These are phyloP conservation scores for Auxenochlorella protothecoides DNA, from an alignment of 139 green algal genomes.

Conservation along the genomic window DNA sequence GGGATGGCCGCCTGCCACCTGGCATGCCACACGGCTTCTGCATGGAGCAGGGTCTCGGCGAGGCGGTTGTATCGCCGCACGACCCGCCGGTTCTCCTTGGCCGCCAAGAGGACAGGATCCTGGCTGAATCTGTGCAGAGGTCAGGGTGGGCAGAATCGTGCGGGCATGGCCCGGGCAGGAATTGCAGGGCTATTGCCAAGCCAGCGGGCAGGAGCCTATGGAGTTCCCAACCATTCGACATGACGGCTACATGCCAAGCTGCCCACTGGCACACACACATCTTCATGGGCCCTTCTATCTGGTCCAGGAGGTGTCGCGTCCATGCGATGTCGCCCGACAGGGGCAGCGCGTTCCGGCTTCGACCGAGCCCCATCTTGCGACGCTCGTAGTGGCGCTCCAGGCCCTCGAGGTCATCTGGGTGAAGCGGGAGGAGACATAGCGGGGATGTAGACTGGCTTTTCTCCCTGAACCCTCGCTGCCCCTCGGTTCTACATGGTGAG, in stretches of 20 bases:
- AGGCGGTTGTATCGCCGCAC: conserved; percentile 88
- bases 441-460: too few relatives aligned
- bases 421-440: too few relatives aligned
- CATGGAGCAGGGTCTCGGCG: conserved; percentile 7
- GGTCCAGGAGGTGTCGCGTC: conserved; percentile 76
- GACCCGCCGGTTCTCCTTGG: conserved; percentile 79
- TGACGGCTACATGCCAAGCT: neutral
- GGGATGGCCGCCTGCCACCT: conserved; percentile 33
- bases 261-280: conserved; percentile 12
- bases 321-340: conserved; percentile 84
- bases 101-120: conserved; percentile 67
- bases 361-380: conserved; percentile 71
- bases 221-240: too few relatives aligned
- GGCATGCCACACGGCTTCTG: neutral
- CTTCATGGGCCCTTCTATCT: conserved; percentile 87
- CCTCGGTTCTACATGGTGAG: too few relatives aligned
- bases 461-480: too few relatives aligned
- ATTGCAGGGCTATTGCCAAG: neutral
- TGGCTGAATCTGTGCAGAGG: conserved; percentile 42
- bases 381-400: conserved; percentile 87
- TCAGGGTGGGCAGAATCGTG: neutral
- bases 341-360: conserved; percentile 73
- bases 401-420: conserved; percentile 60
- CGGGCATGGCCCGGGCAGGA: neutral
- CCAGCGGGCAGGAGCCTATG: too few relatives aligned